A percentile compares a stretch with the other conserved stretches of the same genome.
Evolutionary conservation across 2,329 filamentous ascomycete genomes (phyloP).

Genomic region (Coleophoma eucalyptorum): DNA sequence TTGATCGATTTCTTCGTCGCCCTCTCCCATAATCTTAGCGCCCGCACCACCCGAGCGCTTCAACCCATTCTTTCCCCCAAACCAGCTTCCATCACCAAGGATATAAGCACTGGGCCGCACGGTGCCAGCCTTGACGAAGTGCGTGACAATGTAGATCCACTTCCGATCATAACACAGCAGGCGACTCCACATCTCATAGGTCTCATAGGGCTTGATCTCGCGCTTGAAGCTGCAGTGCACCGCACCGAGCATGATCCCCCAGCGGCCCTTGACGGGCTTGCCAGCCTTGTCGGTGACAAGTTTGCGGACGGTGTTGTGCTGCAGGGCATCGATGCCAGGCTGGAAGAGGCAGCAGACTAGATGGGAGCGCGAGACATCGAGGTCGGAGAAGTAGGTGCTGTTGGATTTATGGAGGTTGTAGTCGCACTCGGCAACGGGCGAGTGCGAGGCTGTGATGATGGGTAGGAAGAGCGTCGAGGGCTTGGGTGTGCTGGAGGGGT

Average conservation of each 20-base stretch:
- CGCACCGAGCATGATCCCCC: conserved; percentile 66
- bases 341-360: conserved; percentile 67
- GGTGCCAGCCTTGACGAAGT: conserved; percentile 63
- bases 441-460: conserved; percentile 52
- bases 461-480: conserved; percentile 53
- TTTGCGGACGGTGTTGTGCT: conserved; percentile 42
- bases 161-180: conserved; percentile 75
- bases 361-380: conserved; percentile 73
- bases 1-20: conserved; percentile 39
- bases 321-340: conserved; percentile 49
- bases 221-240: conserved; percentile 71
- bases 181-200: conserved; percentile 71
- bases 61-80: conserved; percentile 31
- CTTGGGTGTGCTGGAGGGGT: conserved; percentile 22
- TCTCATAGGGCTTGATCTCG: conserved; percentile 66
- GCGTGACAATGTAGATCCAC: conserved; percentile 74
- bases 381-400: conserved; percentile 66
- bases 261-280: conserved; percentile 44
- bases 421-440: conserved; percentile 62
- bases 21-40: conserved; percentile 27
- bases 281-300: conserved; percentile 40
- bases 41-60: conserved; percentile 36
- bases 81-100: conserved; percentile 33
- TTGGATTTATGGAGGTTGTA: conserved; percentile 74
- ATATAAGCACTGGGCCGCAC: conserved; percentile 48